A percentile compares a stretch with the other conserved stretches of the same genome.
These are phyloP conservation scores for Solanum acaule DNA, from an alignment of 257 asterid genomes.

Conservation along the genomic window DNA sequence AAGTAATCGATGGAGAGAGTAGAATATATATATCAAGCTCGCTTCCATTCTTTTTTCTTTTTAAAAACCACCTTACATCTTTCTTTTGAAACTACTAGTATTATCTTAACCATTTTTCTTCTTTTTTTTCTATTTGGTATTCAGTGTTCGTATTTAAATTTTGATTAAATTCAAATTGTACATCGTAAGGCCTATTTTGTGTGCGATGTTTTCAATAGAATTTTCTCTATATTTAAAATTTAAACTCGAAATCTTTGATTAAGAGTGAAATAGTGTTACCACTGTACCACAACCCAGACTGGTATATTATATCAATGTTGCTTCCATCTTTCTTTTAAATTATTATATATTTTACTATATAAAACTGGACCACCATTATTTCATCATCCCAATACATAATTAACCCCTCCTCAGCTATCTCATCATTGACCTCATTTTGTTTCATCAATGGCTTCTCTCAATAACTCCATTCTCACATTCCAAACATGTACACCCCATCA, in stretches of 20 bases:
- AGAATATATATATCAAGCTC: neutral
- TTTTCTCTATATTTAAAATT: no score
- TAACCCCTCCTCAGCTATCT: neutral
- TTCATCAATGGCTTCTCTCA: slow-evolving; percentile 1
- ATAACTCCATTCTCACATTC: neutral
- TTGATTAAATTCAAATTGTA: no score
- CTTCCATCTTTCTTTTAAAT: neutral
- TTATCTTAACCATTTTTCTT: no score
- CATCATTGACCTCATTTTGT: neutral
- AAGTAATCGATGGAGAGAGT: neutral
- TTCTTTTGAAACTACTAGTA: neutral
- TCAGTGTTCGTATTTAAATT: no score
- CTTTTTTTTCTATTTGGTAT: no score
- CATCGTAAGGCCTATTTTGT: no score
- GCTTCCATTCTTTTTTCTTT: neutral
- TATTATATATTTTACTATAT: neutral
- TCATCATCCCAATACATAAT: neutral
- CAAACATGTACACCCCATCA: neutral
- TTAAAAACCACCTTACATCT: neutral
- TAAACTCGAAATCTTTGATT: no score
- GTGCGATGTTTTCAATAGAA: no score
- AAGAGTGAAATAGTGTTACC: accelerated
- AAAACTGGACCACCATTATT: neutral
- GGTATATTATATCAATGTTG: neutral
- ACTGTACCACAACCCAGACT: neutral